Evolutionary conservation across 768 basidiomycete species (phyloP).

Genomic region (Chalciporus piperatus): DNA sequence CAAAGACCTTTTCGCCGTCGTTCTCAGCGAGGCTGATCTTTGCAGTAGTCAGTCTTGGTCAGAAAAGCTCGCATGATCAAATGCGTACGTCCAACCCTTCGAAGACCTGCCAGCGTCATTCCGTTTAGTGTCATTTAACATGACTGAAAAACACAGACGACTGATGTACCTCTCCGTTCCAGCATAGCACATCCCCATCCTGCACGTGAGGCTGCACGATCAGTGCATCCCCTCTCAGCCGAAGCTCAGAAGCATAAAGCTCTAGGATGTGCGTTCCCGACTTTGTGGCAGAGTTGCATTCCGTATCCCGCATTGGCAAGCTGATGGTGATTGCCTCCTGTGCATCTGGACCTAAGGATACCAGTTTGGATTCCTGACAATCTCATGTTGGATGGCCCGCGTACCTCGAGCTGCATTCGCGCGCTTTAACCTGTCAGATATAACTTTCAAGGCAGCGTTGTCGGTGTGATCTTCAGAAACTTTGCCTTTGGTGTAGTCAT

Average conservation of each 20-base stretch:
- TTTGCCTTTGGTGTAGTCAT: constrained; percentile 9
- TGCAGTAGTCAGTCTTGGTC: constrained; percentile 9
- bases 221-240: constrained; percentile 56
- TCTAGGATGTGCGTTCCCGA: constrained; percentile 31
- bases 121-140: neutral
- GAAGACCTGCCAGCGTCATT: constrained; percentile 50
- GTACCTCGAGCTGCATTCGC: constrained; percentile 62
- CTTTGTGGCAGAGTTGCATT: neutral
- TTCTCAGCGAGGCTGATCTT: constrained; percentile 65
- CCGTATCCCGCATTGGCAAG: constrained; percentile 11
- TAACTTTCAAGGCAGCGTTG: constrained; percentile 16
- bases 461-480: neutral
- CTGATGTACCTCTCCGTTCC: constrained; percentile 75
- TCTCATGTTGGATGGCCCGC: neutral
- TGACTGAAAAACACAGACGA: neutral
- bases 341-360: constrained; percentile 60
- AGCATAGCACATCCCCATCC: constrained; percentile 65
- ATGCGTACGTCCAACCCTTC: constrained; percentile 68
- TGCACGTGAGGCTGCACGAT: constrained; percentile 68
- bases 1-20: constrained; percentile 60
- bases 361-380: constrained; percentile 1
- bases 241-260: constrained; percentile 75
- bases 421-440: constrained; percentile 37
- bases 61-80: neutral
- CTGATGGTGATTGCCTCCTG: constrained; percentile 35